A percentile compares a stretch with the other conserved stretches of the same genome.
These are phyloP conservation scores for Acacia melanoxylon DNA, from an alignment of 306 rosid genomes.

Conservation along the genomic window DNA sequence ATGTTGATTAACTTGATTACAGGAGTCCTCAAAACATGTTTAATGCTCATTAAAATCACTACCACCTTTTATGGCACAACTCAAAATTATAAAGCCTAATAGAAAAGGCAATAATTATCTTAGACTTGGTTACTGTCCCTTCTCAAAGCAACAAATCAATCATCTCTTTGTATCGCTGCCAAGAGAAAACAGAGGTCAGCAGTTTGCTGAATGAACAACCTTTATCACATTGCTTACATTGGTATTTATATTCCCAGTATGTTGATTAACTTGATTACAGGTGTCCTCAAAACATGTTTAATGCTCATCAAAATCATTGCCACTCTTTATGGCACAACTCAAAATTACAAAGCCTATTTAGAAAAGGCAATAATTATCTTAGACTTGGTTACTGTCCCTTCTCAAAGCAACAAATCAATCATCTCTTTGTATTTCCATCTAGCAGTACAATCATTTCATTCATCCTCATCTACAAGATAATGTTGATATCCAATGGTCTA, in stretches of 20 bases:
- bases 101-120: conserved; percentile 1
- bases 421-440: background rate
- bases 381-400: conserved; percentile 4
- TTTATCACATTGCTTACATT: conserved; percentile 11
- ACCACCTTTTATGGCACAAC: background rate
- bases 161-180: conserved; percentile 57
- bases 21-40: conserved; percentile 8
- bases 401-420: conserved; percentile 5
- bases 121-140: conserved; percentile 4
- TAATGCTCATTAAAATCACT: background rate
- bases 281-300: conserved; percentile 1
- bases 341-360: background rate
- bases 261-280: background rate
- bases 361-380: too few species aligned
- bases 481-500: background rate
- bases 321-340: background rate
- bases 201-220: conserved; percentile 26
- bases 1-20: background rate
- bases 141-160: conserved; percentile 8
- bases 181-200: conserved; percentile 52
- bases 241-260: conserved; percentile 3
- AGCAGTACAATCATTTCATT: conserved; percentile 18
- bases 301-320: background rate
- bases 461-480: conserved; percentile 18
- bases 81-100: background rate